Base-by-base conservation (phyloP, 257 asterid genomes). In the Solanum habrochaites region DNA sequence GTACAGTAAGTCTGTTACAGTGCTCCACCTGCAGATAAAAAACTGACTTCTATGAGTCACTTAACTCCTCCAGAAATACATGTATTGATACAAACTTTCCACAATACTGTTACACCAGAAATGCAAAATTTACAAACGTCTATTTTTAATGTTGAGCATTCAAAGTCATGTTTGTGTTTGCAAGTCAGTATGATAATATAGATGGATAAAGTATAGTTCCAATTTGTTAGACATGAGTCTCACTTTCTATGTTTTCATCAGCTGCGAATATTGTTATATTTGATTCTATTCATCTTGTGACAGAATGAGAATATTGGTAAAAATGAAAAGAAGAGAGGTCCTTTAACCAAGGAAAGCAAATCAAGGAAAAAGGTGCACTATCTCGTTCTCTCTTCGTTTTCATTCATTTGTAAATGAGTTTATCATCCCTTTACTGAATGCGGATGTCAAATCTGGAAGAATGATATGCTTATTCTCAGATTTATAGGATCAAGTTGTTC, bases 321-420 rank as follows among this genome's bases (percentile, higher is more conserved):
- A 78, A 94, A 89, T 89, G 91, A 94, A 94, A 93, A 90, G 90
- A 95, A 93, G 93, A 90, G 86, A 77, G 93, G 91, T 81, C 93
- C 96, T 87, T 25, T 89, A 88, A 91, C 93, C 90, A 82, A 93
- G 91, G 98, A 93, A 90, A 93, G 86, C 82, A 93, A 71, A 88
- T 98, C 88, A 62, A 95, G 92, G 90, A 95, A 90, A 89, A 96
- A 94, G 98, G 98, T 94, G 87, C 21, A 62, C 70, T 16, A 10
- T 81, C 35, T 73, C 66, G 29, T 42, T 84, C 78, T 58, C 70
- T 27, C 82, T 58, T 52, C 4, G 3, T 11, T 52, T 31, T 45
- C 64, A 11, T 85, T 72, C 29, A 43, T 88, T 69, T 82, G 85
- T 71, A 62, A 45, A 52, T 60, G 66, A 43, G 56, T 29, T 85